Evolutionary conservation across 75 land plant species (phyloP).

Genomic region (Larix kaempferi): DNA sequence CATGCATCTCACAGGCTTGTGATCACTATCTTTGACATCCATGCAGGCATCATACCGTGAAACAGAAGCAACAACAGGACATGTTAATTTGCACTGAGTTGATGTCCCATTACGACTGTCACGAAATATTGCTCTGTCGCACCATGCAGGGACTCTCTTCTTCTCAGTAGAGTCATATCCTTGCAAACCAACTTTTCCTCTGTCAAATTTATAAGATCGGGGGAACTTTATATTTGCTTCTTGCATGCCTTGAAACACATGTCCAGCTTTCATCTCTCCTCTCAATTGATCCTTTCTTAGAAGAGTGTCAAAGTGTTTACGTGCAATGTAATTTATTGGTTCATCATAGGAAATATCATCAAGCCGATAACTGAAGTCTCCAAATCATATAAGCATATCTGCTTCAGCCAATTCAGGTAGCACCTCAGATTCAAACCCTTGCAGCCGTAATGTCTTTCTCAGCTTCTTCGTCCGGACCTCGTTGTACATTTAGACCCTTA

Average conservation of each 20-base stretch:
- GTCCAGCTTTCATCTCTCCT: conserved; percentile 84
- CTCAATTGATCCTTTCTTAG: conserved; percentile 83
- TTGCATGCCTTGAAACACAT: conserved; percentile 93
- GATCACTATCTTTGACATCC: conserved; percentile 94
- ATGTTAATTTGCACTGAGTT: conserved; percentile 51
- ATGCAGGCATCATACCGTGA: conserved; percentile 85
- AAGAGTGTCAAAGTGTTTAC: conserved; percentile 74
- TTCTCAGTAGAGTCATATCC: conserved; percentile 95
- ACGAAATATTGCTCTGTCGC: conserved; percentile 88
- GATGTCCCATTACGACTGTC: conserved; percentile 64
- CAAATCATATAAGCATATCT: conserved; percentile 86
- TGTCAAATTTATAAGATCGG: conserved; percentile 98
- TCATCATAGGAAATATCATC: conserved; percentile 83
- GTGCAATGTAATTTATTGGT: conserved; percentile 64
- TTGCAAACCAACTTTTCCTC: conserved; percentile 57
- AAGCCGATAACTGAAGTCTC: conserved; percentile 94
- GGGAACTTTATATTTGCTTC: conserved; percentile 79
- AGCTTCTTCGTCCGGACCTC: background rate
- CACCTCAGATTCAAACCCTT: conserved; percentile 13
- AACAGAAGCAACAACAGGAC: conserved; percentile 68
- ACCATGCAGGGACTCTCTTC: conserved; percentile 93
- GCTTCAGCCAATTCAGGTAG: conserved; percentile 85
- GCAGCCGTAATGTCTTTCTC: conserved; percentile 5
- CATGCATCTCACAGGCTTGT: conserved; percentile 91
- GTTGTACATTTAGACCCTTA: conserved; percentile 47